Percentiles rank a stretch among this genome's conserved stretches.
Evolutionary conservation across 148 eudicot genomes (phyloP).

Genomic region (Mesembryanthemum crystallinum): DNA sequence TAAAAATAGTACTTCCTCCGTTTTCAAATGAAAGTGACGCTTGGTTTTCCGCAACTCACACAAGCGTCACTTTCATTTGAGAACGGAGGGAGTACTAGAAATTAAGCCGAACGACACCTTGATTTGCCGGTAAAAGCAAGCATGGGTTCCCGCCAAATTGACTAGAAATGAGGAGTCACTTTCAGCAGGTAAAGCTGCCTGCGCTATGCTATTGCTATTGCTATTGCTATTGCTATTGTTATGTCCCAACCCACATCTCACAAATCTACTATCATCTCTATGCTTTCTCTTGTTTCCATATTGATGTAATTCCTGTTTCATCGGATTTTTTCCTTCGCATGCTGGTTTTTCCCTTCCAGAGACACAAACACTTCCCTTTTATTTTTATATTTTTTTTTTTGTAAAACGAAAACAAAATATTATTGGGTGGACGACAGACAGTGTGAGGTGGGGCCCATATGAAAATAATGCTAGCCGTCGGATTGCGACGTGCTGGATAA

Average conservation of each 20-base stretch:
- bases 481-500: slow-evolving; percentile 15
- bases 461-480: slow-evolving; percentile 6
- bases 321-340: too few species aligned
- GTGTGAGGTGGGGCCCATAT: slow-evolving; percentile 9
- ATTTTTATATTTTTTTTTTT: background rate
- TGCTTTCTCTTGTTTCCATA: background rate
- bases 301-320: background rate
- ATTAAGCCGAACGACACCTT: background rate
- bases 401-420: background rate
- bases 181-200: slow-evolving; percentile 18
- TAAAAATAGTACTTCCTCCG: too few species aligned
- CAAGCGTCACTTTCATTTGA: background rate
- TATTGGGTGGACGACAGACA: background rate
- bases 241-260: background rate
- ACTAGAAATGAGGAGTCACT: slow-evolving; percentile 11
- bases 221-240: too few species aligned
- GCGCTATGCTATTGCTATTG: too few species aligned
- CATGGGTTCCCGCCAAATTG: slow-evolving; percentile 24
- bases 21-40: too few species aligned
- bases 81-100: background rate
- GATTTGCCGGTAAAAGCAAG: too few species aligned
- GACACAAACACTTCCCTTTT: background rate
- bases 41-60: too few species aligned
- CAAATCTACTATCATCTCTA: too few species aligned
- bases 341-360: background rate